A percentile compares a stretch with the other conserved stretches of the same genome.
These are phyloP conservation scores for Albugo candida DNA, from an alignment of 352 stramenopile species.

Conservation along the genomic window DNA sequence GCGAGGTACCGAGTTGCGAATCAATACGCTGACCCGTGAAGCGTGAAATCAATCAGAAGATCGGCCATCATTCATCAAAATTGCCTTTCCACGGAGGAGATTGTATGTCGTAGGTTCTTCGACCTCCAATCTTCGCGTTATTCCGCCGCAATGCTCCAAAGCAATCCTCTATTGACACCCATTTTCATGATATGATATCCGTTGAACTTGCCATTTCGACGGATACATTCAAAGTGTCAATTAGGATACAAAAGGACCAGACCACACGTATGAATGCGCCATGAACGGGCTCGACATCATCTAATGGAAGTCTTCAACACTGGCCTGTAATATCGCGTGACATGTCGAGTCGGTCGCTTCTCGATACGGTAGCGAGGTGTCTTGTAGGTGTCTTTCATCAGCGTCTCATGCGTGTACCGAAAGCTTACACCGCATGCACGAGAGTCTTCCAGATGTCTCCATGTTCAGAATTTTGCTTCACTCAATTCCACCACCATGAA, in stretches of 20 bases:
- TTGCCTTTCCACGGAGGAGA: slow-evolving; percentile 25
- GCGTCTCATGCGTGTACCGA: slow-evolving; percentile 36
- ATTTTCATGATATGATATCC: slow-evolving; percentile 56
- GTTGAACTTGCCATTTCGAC: slow-evolving; percentile 40
- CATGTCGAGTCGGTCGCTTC: slow-evolving; percentile 50
- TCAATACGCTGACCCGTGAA: slow-evolving; percentile 47
- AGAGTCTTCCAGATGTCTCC: slow-evolving; percentile 40
- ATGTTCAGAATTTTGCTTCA: slow-evolving; percentile 34
- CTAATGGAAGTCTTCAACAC: slow-evolving; percentile 33
- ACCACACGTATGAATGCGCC: slow-evolving; percentile 71
- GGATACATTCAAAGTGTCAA: slow-evolving; percentile 37
- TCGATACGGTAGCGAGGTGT: slow-evolving; percentile 69
- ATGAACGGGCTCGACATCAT: slow-evolving; percentile 41
- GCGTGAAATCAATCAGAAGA: slow-evolving; percentile 46
- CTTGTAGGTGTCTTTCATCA: slow-evolving; percentile 40
- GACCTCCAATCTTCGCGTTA: slow-evolving; percentile 60
- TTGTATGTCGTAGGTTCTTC: slow-evolving; percentile 45
- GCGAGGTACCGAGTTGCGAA: slow-evolving; percentile 51
- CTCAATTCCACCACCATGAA: too few relatives aligned
- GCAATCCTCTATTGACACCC: slow-evolving; percentile 27
- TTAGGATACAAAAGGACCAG: slow-evolving; percentile 32
- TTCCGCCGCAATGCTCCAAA: slow-evolving; percentile 65
- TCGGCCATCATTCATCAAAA: slow-evolving; percentile 48
- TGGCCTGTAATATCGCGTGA: slow-evolving; percentile 59
- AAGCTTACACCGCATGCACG: slow-evolving; percentile 43